A percentile compares a stretch with the other conserved stretches of the same genome.
Conservation (phyloP, 1,284 basidiomycete species). For the Marasmius sp. region DNA sequence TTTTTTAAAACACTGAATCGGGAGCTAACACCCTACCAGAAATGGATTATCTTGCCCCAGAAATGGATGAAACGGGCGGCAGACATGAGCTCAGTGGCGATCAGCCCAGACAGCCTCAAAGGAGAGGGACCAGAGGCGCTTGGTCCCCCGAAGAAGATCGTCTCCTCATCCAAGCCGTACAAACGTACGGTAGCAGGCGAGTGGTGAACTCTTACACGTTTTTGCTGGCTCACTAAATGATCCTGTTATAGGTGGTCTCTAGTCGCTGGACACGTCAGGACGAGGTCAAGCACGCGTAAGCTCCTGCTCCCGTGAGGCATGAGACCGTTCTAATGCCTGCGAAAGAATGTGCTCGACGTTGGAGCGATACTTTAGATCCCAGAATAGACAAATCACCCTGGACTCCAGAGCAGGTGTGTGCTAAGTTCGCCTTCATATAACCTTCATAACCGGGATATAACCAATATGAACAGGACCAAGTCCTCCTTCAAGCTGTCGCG, state of each 20-base stretch:
- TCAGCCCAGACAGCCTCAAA: background rate
- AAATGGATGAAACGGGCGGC: background rate
- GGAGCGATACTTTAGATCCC: constrained; percentile 58
- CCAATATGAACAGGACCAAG: constrained; percentile 38
- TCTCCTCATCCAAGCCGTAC: constrained; percentile 49
- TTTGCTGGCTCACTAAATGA: background rate
- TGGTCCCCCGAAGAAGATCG: constrained; percentile 61
- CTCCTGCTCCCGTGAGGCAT: constrained; percentile 1
- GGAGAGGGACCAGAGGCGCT: constrained; percentile 38
- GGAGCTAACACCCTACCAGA: background rate
- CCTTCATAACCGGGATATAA: constrained; percentile 6
- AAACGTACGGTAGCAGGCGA: constrained; percentile 49
- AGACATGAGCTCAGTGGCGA: background rate
- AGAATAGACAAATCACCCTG: constrained; percentile 55
- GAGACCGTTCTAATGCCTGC: constrained; percentile 7
- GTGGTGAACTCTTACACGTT: background rate
- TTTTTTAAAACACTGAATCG: too few species aligned
- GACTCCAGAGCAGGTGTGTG: constrained; percentile 45
- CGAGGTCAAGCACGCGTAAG: constrained; percentile 56
- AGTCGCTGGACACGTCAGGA: constrained; percentile 50
- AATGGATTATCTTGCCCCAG: background rate
- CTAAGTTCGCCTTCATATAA: constrained; percentile 7
- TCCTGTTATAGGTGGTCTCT: constrained; percentile 44
- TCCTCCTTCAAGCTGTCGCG: constrained; percentile 49
- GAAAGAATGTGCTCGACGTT: constrained; percentile 56